Evolutionary conservation across 2,329 filamentous ascomycete species (phyloP), one percentile per base, ranked within the genome.

Genomic region (Ilyonectria destructans): DNA sequence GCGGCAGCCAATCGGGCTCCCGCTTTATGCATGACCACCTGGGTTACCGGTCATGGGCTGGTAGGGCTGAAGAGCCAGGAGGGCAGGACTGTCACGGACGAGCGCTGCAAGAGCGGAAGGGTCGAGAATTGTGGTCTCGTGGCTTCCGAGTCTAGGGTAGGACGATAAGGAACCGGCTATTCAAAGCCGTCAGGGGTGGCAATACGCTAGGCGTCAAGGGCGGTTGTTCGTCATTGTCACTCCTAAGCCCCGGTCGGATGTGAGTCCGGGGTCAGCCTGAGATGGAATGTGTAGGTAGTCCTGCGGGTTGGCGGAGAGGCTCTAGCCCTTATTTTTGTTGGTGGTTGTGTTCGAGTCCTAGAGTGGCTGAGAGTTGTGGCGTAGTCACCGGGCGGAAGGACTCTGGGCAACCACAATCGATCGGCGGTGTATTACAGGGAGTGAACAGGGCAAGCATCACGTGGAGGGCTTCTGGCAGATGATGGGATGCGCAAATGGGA

Each of bases 11-110:
- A 66, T 66, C 58, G 63, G 63, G 58, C 48, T 19, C 29, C 23
- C 37, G 58, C 52, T 45, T 52, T 45, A 58, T 66, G 63, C 63
- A 61, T 66, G 58, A 66, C 63, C 63, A 29, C 63, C 40, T 58
- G 51, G 45, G 13, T 37, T 51, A n/a, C 31, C 33, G 52, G 52
- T 62, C 54, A 66, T 66, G 52, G 58, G 52, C 43, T 66, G 52
- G 49, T 58, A 66, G 63, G 58, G 58, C 63, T 62, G 63, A 65
- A 26, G 46, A n/a, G 35, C 58, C 26, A 49, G 49, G 35, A 55
- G 33, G 31, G 56, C 33, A 56, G 40, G 23, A 46, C 26, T 33
- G 19, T 48, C 45, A 51, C 33, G 29, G 26, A 43, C 15, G 33
- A 37, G 21, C 12, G n/a, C n/a, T 19, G 21, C 6, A 31, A 45